Evolutionary conservation across 345 rosid genomes (phyloP), one percentile per base, ranked within the genome.

Genomic region (Arabidopsis suecica): DNA sequence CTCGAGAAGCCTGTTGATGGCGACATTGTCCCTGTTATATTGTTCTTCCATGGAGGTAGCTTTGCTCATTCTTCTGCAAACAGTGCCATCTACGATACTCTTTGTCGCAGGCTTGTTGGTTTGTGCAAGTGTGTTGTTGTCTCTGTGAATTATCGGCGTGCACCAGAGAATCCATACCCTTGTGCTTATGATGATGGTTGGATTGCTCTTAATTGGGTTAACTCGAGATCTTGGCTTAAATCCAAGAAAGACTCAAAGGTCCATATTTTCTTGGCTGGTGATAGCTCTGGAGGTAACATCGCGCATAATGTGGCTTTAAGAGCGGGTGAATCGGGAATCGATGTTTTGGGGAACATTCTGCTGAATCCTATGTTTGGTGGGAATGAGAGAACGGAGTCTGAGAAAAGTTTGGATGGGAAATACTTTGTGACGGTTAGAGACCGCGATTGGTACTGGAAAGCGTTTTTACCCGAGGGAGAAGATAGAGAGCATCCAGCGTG

Each of bases 321-420:
- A 64, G 98, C 94, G 0, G 71, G 70, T 6, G 94, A 91, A 54
- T 83, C 88, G 0, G 97, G 89, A 41, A 82, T 88, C 2, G 68
- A 83, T 11, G 79, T 91, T 5, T 75, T 88, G 48, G 97, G 97
- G 4, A 89, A 85, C 74, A 87, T 93, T 72, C 69, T 89, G 77
- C 86, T 93, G 41, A 91, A 91, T 63, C 98, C 98, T 18, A 86
- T 93, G 96, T 93, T 93, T 81, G 93, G 97, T 9, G 98, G 97
- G 53, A 80, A 79, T 57, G 89, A 86, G 73, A 84, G 98, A 76
- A 89, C 90, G 0, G 94, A 91, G 73, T 91, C 98, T 33, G 97
- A 93, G 84, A 82, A 56, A 48, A 79, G 83, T 58, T 77, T 93
- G 74, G 97, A 91, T 79, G 98, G 96, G 64, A 91, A 82, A 49